Conservation (phyloP, 768 basidiomycete genomes). For the Heimioporus sp. region DNA sequence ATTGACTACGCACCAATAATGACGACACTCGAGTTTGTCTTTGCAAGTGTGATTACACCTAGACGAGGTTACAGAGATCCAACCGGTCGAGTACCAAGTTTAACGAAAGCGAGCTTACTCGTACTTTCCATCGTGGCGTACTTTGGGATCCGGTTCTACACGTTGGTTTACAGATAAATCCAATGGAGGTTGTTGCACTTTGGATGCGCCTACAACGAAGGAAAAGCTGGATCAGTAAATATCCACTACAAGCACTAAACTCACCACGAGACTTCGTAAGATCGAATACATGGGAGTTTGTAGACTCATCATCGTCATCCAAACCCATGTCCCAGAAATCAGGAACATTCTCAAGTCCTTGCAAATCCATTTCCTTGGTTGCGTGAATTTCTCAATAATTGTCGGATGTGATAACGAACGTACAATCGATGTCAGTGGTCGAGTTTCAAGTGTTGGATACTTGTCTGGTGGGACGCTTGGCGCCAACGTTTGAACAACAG, state of each 20-base stretch:
- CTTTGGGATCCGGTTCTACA: slow-evolving; percentile 27
- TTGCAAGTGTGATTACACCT: slow-evolving; percentile 84
- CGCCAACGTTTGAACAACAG: slow-evolving; percentile 50
- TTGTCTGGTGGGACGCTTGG: slow-evolving; percentile 51
- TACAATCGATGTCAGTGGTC: slow-evolving; percentile 63
- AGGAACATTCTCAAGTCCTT: slow-evolving; percentile 64
- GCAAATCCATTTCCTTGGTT: slow-evolving; percentile 60
- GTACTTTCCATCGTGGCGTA: slow-evolving; percentile 62
- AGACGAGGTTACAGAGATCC: neutral
- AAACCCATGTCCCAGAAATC: slow-evolving; percentile 61
- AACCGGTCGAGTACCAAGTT: neutral
- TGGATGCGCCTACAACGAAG: neutral
- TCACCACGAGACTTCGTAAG: slow-evolving; percentile 30
- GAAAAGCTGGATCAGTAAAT: neutral
- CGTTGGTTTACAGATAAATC: slow-evolving; percentile 3
- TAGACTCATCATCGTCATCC: slow-evolving; percentile 26
- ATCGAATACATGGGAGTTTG: slow-evolving; percentile 29
- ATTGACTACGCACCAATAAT: slow-evolving; percentile 53
- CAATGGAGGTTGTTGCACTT: neutral
- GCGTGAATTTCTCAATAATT: slow-evolving; percentile 3
- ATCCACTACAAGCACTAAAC: neutral
- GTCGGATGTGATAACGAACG: slow-evolving; percentile 6
- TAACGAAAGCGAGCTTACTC: slow-evolving; percentile 37
- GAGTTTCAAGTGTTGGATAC: slow-evolving; percentile 71
- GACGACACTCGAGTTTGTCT: slow-evolving; percentile 71